Evolutionary conservation across 441 rosid species (phyloP).

Genomic region (Erodium moschatum): DNA sequence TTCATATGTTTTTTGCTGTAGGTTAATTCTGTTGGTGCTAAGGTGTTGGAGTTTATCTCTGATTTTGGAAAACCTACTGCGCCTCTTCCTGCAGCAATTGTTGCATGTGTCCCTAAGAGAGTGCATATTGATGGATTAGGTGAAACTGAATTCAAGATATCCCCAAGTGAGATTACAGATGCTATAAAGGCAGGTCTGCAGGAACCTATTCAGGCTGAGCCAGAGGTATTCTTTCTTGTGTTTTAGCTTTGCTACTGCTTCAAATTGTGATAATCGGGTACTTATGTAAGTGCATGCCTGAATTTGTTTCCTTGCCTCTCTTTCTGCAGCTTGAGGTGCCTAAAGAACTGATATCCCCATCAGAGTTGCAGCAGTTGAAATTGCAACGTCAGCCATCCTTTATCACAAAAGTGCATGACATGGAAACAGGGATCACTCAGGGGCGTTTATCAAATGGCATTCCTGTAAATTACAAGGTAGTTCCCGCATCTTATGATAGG

Average conservation of each 20-base stretch:
- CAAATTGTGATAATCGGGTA: slow-evolving; percentile 20
- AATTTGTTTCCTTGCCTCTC: slow-evolving; percentile 20
- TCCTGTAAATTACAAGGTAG: slow-evolving; percentile 52
- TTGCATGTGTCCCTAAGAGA: slow-evolving; percentile 90
- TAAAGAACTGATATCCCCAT: slow-evolving; percentile 62
- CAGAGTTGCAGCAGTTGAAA: slow-evolving; percentile 62
- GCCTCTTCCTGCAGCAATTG: slow-evolving; percentile 93
- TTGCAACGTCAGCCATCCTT: slow-evolving; percentile 57
- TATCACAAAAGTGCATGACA: slow-evolving; percentile 53
- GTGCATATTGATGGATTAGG: slow-evolving; percentile 73
- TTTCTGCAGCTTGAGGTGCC: slow-evolving; percentile 94
- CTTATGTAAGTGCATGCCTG: slow-evolving; percentile 17
- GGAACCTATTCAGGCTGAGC: slow-evolving; percentile 95
- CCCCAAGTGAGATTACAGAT: slow-evolving; percentile 56
- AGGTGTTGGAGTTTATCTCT: slow-evolving; percentile 80
- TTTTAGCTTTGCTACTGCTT: slow-evolving; percentile 18
- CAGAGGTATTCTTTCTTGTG: slow-evolving; percentile 52
- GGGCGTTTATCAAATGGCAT: slow-evolving; percentile 84
- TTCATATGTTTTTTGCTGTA: slow-evolving; percentile 23
- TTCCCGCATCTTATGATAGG: neutral
- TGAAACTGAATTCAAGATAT: slow-evolving; percentile 77
- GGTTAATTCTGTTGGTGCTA: slow-evolving; percentile 90
- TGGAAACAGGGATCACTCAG: slow-evolving; percentile 83
- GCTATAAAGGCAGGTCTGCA: slow-evolving; percentile 68
- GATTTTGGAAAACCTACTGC: slow-evolving; percentile 89